phyloP scores from a whole-genome alignment of 2,329 filamentous ascomycete genomes.

The Coniochaeta sp. region DNA sequence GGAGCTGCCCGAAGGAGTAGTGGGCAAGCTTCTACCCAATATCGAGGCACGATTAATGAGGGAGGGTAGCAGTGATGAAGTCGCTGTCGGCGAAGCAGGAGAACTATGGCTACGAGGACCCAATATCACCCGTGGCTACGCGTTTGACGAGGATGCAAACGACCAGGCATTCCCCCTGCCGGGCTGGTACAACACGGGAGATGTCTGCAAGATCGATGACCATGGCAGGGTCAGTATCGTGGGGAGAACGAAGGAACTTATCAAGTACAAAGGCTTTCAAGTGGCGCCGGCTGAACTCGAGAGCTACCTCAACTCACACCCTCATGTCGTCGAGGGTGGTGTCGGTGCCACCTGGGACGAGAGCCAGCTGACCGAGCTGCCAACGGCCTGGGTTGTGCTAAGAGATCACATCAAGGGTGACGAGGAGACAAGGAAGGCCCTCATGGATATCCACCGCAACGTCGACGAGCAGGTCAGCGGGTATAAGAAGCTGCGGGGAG shows the following conservation, averaged over 20 bases:
- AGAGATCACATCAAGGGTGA: conserved; percentile 26
- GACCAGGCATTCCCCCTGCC: conserved; percentile 63
- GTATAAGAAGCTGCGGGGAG: conserved; percentile 62
- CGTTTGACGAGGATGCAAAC: conserved; percentile 65
- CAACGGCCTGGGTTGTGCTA: conserved; percentile 56
- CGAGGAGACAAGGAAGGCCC: conserved; percentile 28
- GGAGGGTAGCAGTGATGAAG: conserved; percentile 38
- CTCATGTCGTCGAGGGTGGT: conserved; percentile 45
- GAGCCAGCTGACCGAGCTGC: conserved; percentile 58
- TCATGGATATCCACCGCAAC: conserved; percentile 21
- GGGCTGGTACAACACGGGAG: conserved; percentile 86
- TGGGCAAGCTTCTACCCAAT: conserved; percentile 71
- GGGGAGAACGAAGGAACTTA: conserved; percentile 68
- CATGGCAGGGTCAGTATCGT: conserved; percentile 84
- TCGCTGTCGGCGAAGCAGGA: conserved; percentile 55
- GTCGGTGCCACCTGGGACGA: conserved; percentile 56
- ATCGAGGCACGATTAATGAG: conserved; percentile 77
- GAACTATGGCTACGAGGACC: conserved; percentile 73
- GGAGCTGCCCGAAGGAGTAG: conserved; percentile 63
- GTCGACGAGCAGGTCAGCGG: conserved; percentile 28
- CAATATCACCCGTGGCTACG: conserved; percentile 73
- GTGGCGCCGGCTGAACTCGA: conserved; percentile 62
- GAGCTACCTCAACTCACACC: conserved; percentile 32
- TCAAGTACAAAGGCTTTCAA: conserved; percentile 62
- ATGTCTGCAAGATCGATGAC: conserved; percentile 71